Percentiles rank a stretch among this genome's conserved stretches.
phyloP scores from a whole-genome alignment of 1,284 basidiomycete species.

The Ustilago loliicola region DNA sequence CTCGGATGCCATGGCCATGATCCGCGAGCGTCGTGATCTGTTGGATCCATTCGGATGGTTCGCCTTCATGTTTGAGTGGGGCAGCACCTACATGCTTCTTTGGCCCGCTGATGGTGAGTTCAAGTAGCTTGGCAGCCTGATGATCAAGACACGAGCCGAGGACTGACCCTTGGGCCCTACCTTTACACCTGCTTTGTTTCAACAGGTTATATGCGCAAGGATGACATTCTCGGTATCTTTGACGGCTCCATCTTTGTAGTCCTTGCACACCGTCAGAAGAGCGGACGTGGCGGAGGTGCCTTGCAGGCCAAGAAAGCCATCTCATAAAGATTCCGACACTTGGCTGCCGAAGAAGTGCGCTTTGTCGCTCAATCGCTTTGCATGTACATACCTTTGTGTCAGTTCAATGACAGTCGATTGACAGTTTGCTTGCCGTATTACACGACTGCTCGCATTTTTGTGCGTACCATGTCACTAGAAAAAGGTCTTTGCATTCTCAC shows the following conservation, averaged over 20 bases:
- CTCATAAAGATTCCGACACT: neutral
- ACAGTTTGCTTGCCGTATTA: no score
- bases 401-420: no score
- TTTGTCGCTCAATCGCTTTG: no score
- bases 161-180: neutral
- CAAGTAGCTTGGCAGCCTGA: neutral
- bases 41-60: constrained; percentile 57
- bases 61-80: constrained; percentile 60
- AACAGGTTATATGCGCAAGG: constrained; percentile 58
- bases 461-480: no score
- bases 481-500: no score
- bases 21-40: constrained; percentile 47
- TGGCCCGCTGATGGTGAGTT: constrained; percentile 57
- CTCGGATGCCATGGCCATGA: constrained; percentile 51
- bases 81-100: constrained; percentile 53
- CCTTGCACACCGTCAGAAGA: constrained; percentile 50
- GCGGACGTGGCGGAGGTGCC: constrained; percentile 35
- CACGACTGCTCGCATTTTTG: no score
- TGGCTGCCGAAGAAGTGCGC: neutral
- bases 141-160: neutral
- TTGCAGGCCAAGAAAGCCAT: constrained; percentile 34
- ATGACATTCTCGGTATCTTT: constrained; percentile 58
- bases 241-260: constrained; percentile 58
- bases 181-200: neutral
- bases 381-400: no score